Conservation (phyloP, 768 basidiomycete species). For the Postia placenta region DNA sequence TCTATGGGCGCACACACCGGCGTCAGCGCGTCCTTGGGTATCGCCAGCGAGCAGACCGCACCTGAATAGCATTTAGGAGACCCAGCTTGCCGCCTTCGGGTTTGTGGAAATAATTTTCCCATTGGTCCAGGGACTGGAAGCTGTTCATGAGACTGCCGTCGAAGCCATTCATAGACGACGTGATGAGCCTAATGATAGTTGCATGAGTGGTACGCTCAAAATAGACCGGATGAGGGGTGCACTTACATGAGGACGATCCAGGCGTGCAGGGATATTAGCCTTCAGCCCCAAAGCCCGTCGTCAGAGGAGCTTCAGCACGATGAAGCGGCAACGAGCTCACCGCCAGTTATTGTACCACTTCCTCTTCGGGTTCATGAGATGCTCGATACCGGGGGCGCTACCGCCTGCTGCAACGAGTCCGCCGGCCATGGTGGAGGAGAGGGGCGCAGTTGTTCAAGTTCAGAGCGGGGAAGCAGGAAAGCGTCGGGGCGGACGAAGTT, state of each 20-base stretch:
- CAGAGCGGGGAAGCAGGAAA: background rate
- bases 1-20: too few species aligned
- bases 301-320: background rate
- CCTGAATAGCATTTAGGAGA: constrained; percentile 31
- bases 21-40: too few species aligned
- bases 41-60: constrained; percentile 10
- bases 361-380: constrained; percentile 5
- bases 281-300: background rate
- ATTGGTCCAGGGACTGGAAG: constrained; percentile 31
- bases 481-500: background rate
- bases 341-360: constrained; percentile 8
- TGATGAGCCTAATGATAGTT: constrained; percentile 23
- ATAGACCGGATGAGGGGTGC: background rate
- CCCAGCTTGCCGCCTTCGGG: constrained; percentile 28
- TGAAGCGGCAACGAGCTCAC: background rate
- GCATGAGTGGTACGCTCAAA: background rate
- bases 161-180: constrained; percentile 32
- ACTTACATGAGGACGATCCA: constrained; percentile 26
- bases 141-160: constrained; percentile 39
- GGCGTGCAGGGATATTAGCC: constrained; percentile 21
- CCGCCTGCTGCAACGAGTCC: background rate
- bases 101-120: constrained; percentile 27
- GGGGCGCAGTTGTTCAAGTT: background rate
- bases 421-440: constrained; percentile 1
- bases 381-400: background rate